A percentile compares a stretch with the other conserved stretches of the same genome.
phyloP scores from a whole-genome alignment of 257 asterid genomes.

The Solanum medicagineum region DNA sequence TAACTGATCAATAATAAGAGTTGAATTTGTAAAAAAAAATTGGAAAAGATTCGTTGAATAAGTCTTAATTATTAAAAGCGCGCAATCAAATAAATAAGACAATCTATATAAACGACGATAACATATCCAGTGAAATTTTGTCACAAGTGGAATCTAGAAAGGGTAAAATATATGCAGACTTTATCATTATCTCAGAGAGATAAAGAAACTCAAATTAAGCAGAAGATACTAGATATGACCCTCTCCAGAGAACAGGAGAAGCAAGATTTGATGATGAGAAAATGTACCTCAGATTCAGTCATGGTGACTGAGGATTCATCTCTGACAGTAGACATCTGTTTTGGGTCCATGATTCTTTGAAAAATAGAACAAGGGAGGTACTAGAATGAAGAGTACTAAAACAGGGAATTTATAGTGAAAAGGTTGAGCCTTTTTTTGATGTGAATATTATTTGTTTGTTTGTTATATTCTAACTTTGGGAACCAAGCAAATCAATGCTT shows the following conservation, averaged over 20 bases:
- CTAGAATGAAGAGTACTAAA: not conserved
- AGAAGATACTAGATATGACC: too few species aligned
- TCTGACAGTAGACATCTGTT: not conserved
- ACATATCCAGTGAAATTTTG: too few species aligned
- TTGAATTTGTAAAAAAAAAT: not conserved
- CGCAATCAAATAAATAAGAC: not conserved
- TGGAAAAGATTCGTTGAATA: not conserved
- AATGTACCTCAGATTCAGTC: not conserved
- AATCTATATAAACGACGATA: not conserved
- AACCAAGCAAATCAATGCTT: not conserved
- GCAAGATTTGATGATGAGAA: not conserved
- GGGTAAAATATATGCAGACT: too few species aligned
- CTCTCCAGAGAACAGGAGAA: not conserved
- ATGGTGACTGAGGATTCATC: not conserved
- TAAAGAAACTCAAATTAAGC: too few species aligned
- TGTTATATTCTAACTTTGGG: not conserved
- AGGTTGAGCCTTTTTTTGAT: not conserved
- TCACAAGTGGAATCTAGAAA: fast-evolving
- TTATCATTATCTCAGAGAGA: too few species aligned
- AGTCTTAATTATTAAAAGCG: not conserved
- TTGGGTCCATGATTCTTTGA: not conserved
- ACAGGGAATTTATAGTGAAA: not conserved
- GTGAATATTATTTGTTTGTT: not conserved
- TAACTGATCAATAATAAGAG: not conserved
- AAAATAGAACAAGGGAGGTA: not conserved